A percentile compares a stretch with the other conserved stretches of the same genome.
These are phyloP conservation scores for Atkinsonella hypoxylon DNA, from an alignment of 2,329 filamentous ascomycete species.

Conservation along the genomic window DNA sequence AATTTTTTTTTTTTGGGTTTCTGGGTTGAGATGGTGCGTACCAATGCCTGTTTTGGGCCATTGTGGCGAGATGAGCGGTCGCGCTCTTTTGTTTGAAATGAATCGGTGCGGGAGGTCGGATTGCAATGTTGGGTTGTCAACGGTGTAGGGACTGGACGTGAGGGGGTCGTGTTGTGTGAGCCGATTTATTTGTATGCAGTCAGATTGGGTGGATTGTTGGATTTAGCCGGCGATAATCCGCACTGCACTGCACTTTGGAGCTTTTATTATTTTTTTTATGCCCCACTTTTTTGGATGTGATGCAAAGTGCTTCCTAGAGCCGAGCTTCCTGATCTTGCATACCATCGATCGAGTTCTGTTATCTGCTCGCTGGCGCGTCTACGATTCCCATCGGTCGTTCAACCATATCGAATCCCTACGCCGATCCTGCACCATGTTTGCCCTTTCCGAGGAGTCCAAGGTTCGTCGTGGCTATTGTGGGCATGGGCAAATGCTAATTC, in stretches of 20 bases:
- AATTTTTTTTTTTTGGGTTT: background rate
- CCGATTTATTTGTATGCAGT: too few relatives aligned
- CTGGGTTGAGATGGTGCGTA: slow-evolving; percentile 23
- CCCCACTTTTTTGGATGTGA: slow-evolving; percentile 8
- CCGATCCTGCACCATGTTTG: slow-evolving; percentile 36
- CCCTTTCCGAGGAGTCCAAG: slow-evolving; percentile 94
- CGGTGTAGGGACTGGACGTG: background rate
- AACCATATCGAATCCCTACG: background rate
- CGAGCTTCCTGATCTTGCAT: background rate
- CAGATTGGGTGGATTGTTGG: too few relatives aligned
- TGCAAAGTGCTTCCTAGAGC: too few relatives aligned
- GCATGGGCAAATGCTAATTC: background rate
- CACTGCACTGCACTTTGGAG: slow-evolving; percentile 2
- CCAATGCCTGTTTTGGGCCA: slow-evolving; percentile 67
- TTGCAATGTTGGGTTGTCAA: too few relatives aligned
- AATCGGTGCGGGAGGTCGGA: too few relatives aligned
- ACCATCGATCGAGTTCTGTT: background rate
- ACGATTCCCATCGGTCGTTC: background rate
- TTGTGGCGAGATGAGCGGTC: slow-evolving; percentile 25
- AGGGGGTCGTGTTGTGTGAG: background rate
- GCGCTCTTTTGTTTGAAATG: background rate
- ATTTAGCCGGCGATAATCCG: slow-evolving; percentile 21
- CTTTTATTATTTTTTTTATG: slow-evolving; percentile 2
- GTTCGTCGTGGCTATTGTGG: slow-evolving; percentile 30
- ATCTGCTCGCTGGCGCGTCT: background rate